Percentiles rank a stretch among this genome's conserved stretches.
phyloP scores from a whole-genome alignment of 257 asterid genomes.

The Coffea canephora region DNA sequence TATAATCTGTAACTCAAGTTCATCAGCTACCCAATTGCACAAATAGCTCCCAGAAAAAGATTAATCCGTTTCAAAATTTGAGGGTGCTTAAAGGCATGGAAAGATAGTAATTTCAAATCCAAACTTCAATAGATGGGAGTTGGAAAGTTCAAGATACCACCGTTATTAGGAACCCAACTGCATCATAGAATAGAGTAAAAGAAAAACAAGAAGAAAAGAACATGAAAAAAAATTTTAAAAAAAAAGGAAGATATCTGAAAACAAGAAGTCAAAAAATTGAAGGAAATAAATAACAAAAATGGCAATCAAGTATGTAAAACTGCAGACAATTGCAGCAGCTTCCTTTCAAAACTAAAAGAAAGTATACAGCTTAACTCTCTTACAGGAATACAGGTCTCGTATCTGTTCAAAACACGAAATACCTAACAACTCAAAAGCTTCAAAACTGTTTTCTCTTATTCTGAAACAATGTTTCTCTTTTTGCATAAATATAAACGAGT shows the following conservation, averaged over 20 bases:
- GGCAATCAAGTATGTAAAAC: neutral
- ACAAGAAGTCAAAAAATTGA: neutral
- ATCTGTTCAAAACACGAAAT: conserved; percentile 30
- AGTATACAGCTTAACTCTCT: conserved; percentile 30
- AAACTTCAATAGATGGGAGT: too few species aligned
- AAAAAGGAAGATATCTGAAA: too few species aligned
- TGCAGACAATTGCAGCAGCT: neutral
- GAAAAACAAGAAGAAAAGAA: neutral
- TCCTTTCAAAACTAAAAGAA: neutral
- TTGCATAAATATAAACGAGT: conserved; percentile 52
- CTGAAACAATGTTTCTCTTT: conserved; percentile 66
- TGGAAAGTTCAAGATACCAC: neutral
- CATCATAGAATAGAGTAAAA: neutral
- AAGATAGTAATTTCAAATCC: neutral
- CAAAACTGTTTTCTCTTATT: conserved; percentile 95
- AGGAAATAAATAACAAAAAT: neutral
- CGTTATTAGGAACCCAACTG: neutral
- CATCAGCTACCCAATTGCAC: neutral
- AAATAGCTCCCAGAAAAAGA: neutral
- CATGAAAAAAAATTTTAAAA: too few species aligned
- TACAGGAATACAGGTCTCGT: conserved; percentile 30
- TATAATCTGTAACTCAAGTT: neutral
- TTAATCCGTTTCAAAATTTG: neutral
- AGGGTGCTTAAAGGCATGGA: neutral
- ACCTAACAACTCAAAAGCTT: conserved; percentile 29